Evolutionary conservation across 805 yeast species (phyloP).

Genomic region (Cyberlindnera lachancei): DNA sequence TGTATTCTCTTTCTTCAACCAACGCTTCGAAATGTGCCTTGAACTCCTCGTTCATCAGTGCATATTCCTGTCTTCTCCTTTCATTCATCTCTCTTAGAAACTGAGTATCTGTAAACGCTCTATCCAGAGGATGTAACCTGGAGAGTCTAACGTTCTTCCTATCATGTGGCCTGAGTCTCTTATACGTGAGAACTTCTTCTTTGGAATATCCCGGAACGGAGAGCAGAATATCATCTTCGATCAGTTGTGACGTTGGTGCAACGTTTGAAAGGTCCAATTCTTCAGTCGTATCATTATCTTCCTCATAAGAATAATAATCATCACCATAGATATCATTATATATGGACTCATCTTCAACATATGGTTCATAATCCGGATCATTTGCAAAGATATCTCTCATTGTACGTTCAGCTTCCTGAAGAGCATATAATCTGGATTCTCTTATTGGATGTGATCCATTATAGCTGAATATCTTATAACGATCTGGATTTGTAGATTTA

Average conservation of each 20-base stretch:
- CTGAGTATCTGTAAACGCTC: conserved; percentile 13
- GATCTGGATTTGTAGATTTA: conserved; percentile 21
- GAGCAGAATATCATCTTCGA: conserved; percentile 19
- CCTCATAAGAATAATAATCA: conserved; percentile 22
- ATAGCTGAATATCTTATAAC: conserved; percentile 18
- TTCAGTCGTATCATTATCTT: too few relatives aligned
- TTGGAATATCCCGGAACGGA: conserved; percentile 22
- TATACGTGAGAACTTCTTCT: conserved; percentile 21
- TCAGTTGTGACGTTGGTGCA: conserved; percentile 10
- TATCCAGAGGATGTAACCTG: conserved; percentile 16
- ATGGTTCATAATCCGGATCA: too few relatives aligned
- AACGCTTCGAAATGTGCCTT: conserved; percentile 4
- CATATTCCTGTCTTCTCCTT: conserved; percentile 14
- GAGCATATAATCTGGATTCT: conserved; percentile 19
- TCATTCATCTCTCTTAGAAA: conserved; percentile 12
- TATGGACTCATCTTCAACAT: too few relatives aligned
- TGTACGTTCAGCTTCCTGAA: conserved; percentile 19
- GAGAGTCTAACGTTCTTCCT: conserved; percentile 20
- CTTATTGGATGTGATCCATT: conserved; percentile 17
- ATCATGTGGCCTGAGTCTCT: conserved; percentile 17
- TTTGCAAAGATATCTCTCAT: conserved; percentile 20
- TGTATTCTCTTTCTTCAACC: conserved; percentile 3
- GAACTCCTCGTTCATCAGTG: conserved; percentile 13
- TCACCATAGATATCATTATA: conserved; percentile 17
- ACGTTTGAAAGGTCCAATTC: conserved; percentile 20